These are phyloP conservation scores for Populus simonii DNA, from an alignment of 345 rosid species.

Conservation along the genomic window DNA sequence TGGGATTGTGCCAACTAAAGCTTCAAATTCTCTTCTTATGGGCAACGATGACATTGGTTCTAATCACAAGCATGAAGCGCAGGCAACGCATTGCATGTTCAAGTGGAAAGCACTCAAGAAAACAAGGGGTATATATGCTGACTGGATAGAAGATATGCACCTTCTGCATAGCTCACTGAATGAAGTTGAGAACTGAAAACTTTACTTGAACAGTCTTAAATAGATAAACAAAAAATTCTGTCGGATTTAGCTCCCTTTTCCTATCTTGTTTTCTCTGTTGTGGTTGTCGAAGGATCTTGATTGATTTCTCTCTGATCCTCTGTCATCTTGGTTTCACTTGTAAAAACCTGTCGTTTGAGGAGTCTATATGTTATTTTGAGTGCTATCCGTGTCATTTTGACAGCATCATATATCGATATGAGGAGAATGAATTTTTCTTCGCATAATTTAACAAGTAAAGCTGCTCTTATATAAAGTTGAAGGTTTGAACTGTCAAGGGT, in stretches of 20 bases:
- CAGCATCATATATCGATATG: background rate
- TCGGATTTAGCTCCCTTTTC: background rate
- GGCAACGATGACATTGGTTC: background rate
- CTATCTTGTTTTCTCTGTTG: background rate
- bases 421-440: no score
- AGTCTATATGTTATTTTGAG: background rate
- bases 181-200: background rate
- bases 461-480: no score
- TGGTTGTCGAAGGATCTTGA: background rate
- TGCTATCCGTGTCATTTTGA: background rate
- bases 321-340: background rate
- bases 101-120: slow-evolving; percentile 9
- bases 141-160: slow-evolving; percentile 19
- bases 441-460: no score
- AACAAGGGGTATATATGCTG: slow-evolving; percentile 22
- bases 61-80: background rate
- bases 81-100: background rate
- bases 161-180: background rate
- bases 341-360: background rate
- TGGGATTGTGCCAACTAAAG: background rate
- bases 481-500: no score
- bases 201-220: background rate
- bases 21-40: background rate
- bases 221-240: background rate
- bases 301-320: background rate